These are phyloP conservation scores for Pythium apleroticum DNA, from an alignment of 352 stramenopile genomes.

Conservation along the genomic window DNA sequence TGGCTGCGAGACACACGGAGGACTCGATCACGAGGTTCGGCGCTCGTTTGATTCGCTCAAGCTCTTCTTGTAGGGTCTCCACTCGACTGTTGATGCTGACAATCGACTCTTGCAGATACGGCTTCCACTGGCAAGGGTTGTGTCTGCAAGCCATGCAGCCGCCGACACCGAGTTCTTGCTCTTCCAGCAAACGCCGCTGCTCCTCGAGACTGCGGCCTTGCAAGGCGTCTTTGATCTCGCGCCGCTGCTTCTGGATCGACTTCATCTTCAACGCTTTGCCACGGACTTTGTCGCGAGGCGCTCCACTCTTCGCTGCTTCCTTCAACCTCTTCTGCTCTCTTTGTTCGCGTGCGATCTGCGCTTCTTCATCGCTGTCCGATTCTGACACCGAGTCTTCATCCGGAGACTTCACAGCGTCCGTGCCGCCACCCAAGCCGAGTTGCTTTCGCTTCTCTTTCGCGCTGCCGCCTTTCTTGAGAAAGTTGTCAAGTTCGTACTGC, in stretches of 20 bases:
- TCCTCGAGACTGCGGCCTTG: conserved; percentile 64
- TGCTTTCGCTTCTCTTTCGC: conserved; percentile 13
- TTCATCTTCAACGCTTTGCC: conserved; percentile 57
- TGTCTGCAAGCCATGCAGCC: conserved; percentile 84
- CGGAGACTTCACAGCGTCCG: background rate
- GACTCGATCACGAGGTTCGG: conserved; percentile 51
- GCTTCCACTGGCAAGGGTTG: conserved; percentile 66
- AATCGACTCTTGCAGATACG: conserved; percentile 57
- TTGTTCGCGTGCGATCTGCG: conserved; percentile 52
- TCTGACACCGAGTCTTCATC: conserved; percentile 43
- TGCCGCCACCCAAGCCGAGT: background rate
- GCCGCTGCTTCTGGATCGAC: conserved; percentile 69
- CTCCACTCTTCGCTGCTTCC: conserved; percentile 29
- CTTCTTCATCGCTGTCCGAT: conserved; percentile 78
- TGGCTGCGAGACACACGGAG: conserved; percentile 53
- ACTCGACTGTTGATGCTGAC: conserved; percentile 57
- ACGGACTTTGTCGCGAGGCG: conserved; percentile 39
- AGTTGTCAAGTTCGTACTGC: conserved; percentile 51
- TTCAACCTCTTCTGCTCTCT: conserved; percentile 36
- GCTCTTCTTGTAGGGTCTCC: conserved; percentile 58
- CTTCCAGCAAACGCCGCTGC: conserved; percentile 54
- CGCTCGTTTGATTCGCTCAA: conserved; percentile 69
- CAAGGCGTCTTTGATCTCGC: conserved; percentile 69
- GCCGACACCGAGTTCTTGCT: conserved; percentile 65
- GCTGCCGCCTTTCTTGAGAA: conserved; percentile 29